Evolutionary conservation across 495 filamentous ascomycete genomes (phyloP), one percentile per base, ranked within the genome.

Genomic region (Talaromyces trachyspermus): DNA sequence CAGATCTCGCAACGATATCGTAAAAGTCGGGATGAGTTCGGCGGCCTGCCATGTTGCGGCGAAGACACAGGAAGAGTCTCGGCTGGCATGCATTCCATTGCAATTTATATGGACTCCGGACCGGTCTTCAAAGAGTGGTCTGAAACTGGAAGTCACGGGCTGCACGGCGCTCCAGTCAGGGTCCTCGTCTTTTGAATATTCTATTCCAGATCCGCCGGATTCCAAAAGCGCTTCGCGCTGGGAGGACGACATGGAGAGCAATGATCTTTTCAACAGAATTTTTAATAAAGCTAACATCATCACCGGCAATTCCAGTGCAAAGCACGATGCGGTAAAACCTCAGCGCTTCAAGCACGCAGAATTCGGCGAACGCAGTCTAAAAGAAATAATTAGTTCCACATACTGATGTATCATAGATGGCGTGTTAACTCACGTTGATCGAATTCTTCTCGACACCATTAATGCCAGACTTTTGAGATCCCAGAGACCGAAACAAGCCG

Each of bases 221-320:
- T 54, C 74, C 33, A 71, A 65, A 56, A 80, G 85, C 2, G 3
- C 70, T 60, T 41, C 80, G 79, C 24, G 80, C 77, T 3, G 86
- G 87, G 2, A 83, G 63, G 15, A 94, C 71, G 24, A 94, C 69
- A 65, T 88, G 82, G 22, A 75, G 72, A n/a, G 78, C 75, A 43
- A 89, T 56, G 15, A 89, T 68, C 2, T 73, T 72, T 48, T 86
- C 80, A 3, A 94, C 40, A 12, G 64, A 55, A 49, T 65, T 64
- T 11, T 69, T 49, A 5, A 73, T 60, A 22, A 62, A 59, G 17
- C 52, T 52, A 33, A 60, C 61, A 40, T 70, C 66, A 48, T 69
- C 66, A 8, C 65, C 66, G 30, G 69, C 63, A 6, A 67, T 55
- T 25, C 58, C 61, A 47, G 58, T 49, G 12, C 55, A 56, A 12